phyloP scores from a whole-genome alignment of 164 flowering plant species.

The Aristolochia contorta region DNA sequence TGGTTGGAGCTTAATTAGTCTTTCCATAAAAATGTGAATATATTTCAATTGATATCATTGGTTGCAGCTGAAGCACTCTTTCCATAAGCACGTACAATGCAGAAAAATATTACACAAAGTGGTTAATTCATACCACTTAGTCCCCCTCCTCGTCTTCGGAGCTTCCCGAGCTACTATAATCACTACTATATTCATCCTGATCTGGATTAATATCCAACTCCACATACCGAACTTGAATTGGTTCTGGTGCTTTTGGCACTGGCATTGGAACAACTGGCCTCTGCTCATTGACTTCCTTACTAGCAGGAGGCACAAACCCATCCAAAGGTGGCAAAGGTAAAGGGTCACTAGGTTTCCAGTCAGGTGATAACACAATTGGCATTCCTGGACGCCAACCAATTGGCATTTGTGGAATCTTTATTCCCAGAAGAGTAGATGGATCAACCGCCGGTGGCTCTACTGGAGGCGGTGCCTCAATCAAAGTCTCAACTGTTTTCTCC shows the following conservation, averaged over 20 bases:
- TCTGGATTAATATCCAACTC: slow-evolving; percentile 65
- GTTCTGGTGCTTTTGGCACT: slow-evolving; percentile 38
- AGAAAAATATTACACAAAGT: too few relatives aligned
- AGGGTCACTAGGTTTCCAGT: slow-evolving; percentile 95
- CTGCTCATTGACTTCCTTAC: slow-evolving; percentile 35
- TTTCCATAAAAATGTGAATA: too few relatives aligned
- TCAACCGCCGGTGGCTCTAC: slow-evolving; percentile 21
- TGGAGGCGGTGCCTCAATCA: slow-evolving; percentile 37
- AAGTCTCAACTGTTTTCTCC: slow-evolving; percentile 50
- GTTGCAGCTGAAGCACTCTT: too few relatives aligned
- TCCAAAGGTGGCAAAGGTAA: slow-evolving; percentile 65
- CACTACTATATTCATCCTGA: slow-evolving; percentile 72
- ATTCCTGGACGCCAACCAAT: slow-evolving; percentile 94
- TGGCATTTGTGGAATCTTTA: slow-evolving; percentile 58
- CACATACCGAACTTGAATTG: slow-evolving; percentile 67
- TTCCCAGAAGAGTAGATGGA: slow-evolving; percentile 33
- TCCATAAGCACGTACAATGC: too few relatives aligned
- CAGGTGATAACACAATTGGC: slow-evolving; percentile 79
- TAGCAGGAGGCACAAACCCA: slow-evolving; percentile 26
- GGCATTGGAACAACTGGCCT: slow-evolving; percentile 32
- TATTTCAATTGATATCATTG: too few relatives aligned
- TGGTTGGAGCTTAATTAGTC: too few relatives aligned
- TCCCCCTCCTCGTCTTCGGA: slow-evolving; percentile 67
- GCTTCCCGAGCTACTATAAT: slow-evolving; percentile 63
- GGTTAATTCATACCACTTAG: slow-evolving; percentile 14